Evolutionary conservation across 345 rosid species (phyloP).

Genomic region (Pugionium dolabratum): DNA sequence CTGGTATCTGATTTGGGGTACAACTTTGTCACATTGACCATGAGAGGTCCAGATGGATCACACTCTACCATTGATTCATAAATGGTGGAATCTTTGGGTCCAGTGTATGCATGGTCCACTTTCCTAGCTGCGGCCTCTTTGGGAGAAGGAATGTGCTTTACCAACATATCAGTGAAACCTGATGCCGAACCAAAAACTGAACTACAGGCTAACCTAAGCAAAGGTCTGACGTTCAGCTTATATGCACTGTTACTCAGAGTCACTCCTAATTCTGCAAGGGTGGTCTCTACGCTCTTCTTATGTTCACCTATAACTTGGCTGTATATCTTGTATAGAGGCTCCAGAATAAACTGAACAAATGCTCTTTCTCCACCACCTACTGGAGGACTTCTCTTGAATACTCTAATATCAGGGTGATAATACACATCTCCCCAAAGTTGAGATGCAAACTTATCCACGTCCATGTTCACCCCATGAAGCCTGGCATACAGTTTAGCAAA

Average conservation of each 20-base stretch:
- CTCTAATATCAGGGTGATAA: slow-evolving; percentile 71
- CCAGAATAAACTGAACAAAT: slow-evolving; percentile 89
- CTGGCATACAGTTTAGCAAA: slow-evolving; percentile 88
- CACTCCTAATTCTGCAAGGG: slow-evolving; percentile 94
- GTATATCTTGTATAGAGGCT: slow-evolving; percentile 94
- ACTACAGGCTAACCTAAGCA: slow-evolving; percentile 89
- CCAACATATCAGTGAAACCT: slow-evolving; percentile 98
- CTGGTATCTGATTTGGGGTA: slow-evolving; percentile 98
- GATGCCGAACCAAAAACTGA: slow-evolving; percentile 92
- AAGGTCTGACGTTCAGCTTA: slow-evolving; percentile 87
- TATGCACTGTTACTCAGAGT: slow-evolving; percentile 89
- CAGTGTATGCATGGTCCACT: slow-evolving; percentile 80
- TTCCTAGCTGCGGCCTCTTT: slow-evolving; percentile 79
- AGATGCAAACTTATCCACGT: slow-evolving; percentile 85
- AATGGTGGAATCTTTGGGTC: slow-evolving; percentile 67
- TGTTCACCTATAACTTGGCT: slow-evolving; percentile 99
- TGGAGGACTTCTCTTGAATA: slow-evolving; percentile 76
- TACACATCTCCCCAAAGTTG: slow-evolving; percentile 95
- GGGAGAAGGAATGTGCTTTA: slow-evolving; percentile 92
- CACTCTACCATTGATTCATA: slow-evolving; percentile 84
- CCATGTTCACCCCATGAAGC: slow-evolving; percentile 92
- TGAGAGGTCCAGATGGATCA: slow-evolving; percentile 86
- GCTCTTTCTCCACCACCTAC: slow-evolving; percentile 88
- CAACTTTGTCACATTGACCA: slow-evolving; percentile 92
- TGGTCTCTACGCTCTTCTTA: slow-evolving; percentile 92